phyloP scores from a whole-genome alignment of 192 early-diverging fungal genomes.

The Backusella liffmaniae region DNA sequence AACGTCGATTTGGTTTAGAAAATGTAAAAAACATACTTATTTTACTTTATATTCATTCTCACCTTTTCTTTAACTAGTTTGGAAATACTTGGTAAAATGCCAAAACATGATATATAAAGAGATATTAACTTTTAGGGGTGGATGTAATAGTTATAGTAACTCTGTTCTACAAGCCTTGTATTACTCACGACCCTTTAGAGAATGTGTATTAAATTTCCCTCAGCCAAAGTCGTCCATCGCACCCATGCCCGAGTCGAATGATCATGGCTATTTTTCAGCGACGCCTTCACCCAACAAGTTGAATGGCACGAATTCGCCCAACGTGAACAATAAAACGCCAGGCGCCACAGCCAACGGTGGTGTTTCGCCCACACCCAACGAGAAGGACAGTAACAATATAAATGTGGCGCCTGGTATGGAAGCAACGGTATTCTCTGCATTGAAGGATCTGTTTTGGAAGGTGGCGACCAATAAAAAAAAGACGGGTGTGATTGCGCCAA shows the following conservation, averaged over 20 bases:
- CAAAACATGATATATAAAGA: background rate
- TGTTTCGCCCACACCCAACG: background rate
- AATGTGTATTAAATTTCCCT: slow-evolving; percentile 82
- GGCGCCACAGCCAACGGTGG: background rate
- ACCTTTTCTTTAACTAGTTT: slow-evolving; percentile 49
- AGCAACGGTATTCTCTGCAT: slow-evolving; percentile 79
- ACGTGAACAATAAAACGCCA: slow-evolving; percentile 5
- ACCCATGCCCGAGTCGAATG: slow-evolving; percentile 16
- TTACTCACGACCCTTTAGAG: slow-evolving; percentile 91
- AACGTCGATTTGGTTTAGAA: slow-evolving; percentile 86
- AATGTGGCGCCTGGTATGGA: slow-evolving; percentile 46
- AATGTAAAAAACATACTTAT: slow-evolving; percentile 57
- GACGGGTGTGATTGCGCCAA: slow-evolving; percentile 79
- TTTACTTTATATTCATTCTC: background rate
- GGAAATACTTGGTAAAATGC: slow-evolving; percentile 75
- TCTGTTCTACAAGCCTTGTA: slow-evolving; percentile 95
- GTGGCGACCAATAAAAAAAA: slow-evolving; percentile 83
- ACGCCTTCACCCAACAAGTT: background rate
- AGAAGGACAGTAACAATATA: background rate
- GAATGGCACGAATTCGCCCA: background rate
- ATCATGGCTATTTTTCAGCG: slow-evolving; percentile 20
- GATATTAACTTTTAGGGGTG: background rate
- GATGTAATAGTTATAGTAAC: slow-evolving; percentile 79
- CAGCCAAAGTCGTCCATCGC: slow-evolving; percentile 33
- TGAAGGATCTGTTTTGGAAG: slow-evolving; percentile 83